Evolutionary conservation across 148 eudicot species (phyloP), one percentile per base, ranked within the genome.

Genomic region (Fagopyrum homotropicum): DNA sequence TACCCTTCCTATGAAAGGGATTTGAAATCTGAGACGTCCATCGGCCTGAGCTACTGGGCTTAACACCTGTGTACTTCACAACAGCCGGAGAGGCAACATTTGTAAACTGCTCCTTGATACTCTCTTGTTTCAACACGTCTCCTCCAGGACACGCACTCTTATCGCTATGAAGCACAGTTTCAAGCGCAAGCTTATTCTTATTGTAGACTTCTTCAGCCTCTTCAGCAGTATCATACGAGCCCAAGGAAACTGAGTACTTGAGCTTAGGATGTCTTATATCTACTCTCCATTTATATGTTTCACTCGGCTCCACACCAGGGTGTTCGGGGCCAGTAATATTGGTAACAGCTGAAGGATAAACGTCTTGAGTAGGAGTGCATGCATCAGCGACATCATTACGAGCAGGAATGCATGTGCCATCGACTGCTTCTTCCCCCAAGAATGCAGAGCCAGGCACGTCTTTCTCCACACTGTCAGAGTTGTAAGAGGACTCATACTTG

Each of bases 231-330:
- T 66, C 71, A 66, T 66, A 66, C 4, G 46, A 35, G 46, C 71
- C 71, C 71, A 66, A 66, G 4, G 19, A 35, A 40, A 66, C 1
- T 6, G 47, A 66, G 71, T 43, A 5, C 71, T 66, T 66, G 16
- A 66, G n/a, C 46, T 12, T 35, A 66, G 46, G 71, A 40, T 66
- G 71, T 35, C 71, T 66, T 66, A 66, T 40, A 14, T 45, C 17
- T 40, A 66, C 71, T 66, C 71, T 66, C 71, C 71, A 66, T 35
- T 66, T 66, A 12, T 64, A 45, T 64, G 70, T 12, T 14, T 40
- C 8, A 40, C 17, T 26, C 14, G 29, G 44, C 68, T 29, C 29
- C 68, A 29, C 14, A 2, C 9, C 64, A 59, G 35, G 35, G 64
- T 10, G 64, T 59, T 22, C 12, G 4, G 22, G 5, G 16, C 11